phyloP scores from a whole-genome alignment of 495 filamentous ascomycete species.

The Hypoxylon lienhwacheense region DNA sequence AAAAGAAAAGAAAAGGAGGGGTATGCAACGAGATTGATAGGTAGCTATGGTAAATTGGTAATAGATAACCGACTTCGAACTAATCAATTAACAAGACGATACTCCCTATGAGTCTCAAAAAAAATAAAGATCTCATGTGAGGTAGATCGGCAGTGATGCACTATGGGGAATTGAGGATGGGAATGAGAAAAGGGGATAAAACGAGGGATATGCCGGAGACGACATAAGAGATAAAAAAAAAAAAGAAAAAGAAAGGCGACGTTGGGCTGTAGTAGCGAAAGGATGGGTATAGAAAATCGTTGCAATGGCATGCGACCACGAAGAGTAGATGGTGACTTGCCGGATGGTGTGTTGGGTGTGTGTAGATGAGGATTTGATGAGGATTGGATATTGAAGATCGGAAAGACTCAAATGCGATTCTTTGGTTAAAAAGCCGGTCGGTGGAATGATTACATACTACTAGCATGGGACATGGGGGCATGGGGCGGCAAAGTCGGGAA shows the following conservation, averaged over 20 bases:
- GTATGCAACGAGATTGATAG: conserved; percentile 34
- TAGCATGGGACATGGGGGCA: too few relatives aligned
- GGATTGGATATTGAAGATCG: not conserved
- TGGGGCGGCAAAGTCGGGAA: too few relatives aligned
- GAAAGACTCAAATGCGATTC: not conserved
- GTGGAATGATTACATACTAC: too few relatives aligned
- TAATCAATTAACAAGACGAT: conserved; percentile 23
- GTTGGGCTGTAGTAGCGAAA: conserved; percentile 26
- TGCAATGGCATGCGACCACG: conserved; percentile 11
- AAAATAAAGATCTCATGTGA: conserved; percentile 21
- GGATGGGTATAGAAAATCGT: conserved; percentile 10
- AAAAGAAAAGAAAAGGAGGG: too few relatives aligned
- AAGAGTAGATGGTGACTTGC: conserved; percentile 15
- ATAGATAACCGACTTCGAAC: conserved; percentile 30
- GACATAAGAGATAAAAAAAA: not conserved
- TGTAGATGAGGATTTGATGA: too few relatives aligned
- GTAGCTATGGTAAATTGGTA: conserved; percentile 28
- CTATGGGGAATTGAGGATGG: conserved; percentile 2
- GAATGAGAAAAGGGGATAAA: conserved; percentile 1
- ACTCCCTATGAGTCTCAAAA: not conserved
- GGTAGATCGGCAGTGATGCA: conserved; percentile 33
- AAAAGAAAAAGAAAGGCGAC: conserved; percentile 28
- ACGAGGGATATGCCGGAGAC: conserved; percentile 11
- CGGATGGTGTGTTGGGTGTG: conserved; percentile 13
- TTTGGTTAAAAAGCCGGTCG: too few relatives aligned